Percentiles rank a stretch among this genome's conserved stretches.
Conservation (phyloP, 2,329 filamentous ascomycete species). For the Aureobasidium sp. region DNA sequence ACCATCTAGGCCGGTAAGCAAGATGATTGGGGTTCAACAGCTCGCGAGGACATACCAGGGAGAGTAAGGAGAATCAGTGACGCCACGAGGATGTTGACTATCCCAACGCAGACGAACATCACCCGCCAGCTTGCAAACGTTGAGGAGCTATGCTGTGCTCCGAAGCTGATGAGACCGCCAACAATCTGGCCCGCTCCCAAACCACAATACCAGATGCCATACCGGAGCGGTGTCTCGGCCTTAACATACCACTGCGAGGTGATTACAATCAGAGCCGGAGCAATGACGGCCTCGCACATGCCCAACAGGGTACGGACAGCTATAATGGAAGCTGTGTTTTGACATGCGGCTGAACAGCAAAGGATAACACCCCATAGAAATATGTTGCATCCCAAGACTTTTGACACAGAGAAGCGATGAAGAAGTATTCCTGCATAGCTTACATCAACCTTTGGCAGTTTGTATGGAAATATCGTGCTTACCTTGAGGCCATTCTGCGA, state of each 20-base stretch:
- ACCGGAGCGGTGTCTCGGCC: conserved; percentile 41
- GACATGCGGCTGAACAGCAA: conserved; percentile 50
- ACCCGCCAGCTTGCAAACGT: conserved; percentile 22
- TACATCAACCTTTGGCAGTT: neutral
- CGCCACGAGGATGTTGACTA: conserved; percentile 19
- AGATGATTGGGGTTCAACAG: neutral
- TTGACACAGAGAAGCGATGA: conserved; percentile 38
- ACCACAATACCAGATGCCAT: conserved; percentile 55
- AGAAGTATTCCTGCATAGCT: conserved; percentile 49
- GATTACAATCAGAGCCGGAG: conserved; percentile 59
- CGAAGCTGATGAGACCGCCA: conserved; percentile 58
- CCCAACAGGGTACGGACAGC: conserved; percentile 44
- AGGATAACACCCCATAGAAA: conserved; percentile 53
- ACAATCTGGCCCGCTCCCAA: conserved; percentile 65
- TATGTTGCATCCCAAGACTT: conserved; percentile 52
- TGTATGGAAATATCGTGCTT: conserved; percentile 15
- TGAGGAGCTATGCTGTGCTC: conserved; percentile 26
- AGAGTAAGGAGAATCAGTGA: neutral
- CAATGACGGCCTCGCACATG: conserved; percentile 62
- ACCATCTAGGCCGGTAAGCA: conserved; percentile 1
- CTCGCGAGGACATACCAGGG: neutral
- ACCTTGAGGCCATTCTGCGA: conserved; percentile 56
- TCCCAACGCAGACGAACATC: conserved; percentile 22
- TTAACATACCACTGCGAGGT: conserved; percentile 63
- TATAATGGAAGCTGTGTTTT: conserved; percentile 38